These are phyloP conservation scores for Colletotrichum graminicola DNA, from an alignment of 2,329 filamentous ascomycete species.

Conservation along the genomic window DNA sequence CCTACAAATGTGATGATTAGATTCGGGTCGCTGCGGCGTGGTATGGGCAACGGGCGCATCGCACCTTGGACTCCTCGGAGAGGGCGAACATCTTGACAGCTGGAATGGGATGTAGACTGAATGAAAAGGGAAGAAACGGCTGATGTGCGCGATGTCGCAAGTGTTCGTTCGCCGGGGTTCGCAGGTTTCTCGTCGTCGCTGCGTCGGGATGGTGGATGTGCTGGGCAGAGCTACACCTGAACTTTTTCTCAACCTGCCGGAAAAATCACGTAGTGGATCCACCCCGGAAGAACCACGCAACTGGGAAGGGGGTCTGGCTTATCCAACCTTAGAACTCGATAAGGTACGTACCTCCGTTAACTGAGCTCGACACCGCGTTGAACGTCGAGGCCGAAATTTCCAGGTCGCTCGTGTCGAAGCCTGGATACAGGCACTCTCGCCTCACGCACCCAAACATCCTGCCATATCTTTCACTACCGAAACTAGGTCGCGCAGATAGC, in stretches of 20 bases:
- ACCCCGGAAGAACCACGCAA: slow-evolving; percentile 37
- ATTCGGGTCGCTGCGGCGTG: slow-evolving; percentile 15
- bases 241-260: slow-evolving; percentile 37
- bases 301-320: slow-evolving; percentile 11
- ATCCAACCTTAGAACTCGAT: slow-evolving; percentile 21
- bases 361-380: slow-evolving; percentile 33
- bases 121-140: not conserved
- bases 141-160: slow-evolving; percentile 4
- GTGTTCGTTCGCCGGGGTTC: slow-evolving; percentile 24
- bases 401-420: slow-evolving; percentile 9
- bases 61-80: slow-evolving; percentile 97
- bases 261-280: slow-evolving; percentile 34
- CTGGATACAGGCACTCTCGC: not conserved
- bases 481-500: not conserved
- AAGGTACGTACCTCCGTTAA: slow-evolving; percentile 34
- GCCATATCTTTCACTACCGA: not conserved
- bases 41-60: slow-evolving; percentile 32
- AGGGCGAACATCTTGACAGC: slow-evolving; percentile 71
- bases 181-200: slow-evolving; percentile 38
- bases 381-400: slow-evolving; percentile 38
- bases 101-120: not conserved
- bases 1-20: slow-evolving; percentile 64
- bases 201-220: slow-evolving; percentile 32
- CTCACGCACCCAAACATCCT: not conserved
- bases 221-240: slow-evolving; percentile 32